Evolutionary conservation across 805 yeast genomes (phyloP), one percentile per base, ranked within the genome.

Genomic region (Sugiyamaella marilandica): DNA sequence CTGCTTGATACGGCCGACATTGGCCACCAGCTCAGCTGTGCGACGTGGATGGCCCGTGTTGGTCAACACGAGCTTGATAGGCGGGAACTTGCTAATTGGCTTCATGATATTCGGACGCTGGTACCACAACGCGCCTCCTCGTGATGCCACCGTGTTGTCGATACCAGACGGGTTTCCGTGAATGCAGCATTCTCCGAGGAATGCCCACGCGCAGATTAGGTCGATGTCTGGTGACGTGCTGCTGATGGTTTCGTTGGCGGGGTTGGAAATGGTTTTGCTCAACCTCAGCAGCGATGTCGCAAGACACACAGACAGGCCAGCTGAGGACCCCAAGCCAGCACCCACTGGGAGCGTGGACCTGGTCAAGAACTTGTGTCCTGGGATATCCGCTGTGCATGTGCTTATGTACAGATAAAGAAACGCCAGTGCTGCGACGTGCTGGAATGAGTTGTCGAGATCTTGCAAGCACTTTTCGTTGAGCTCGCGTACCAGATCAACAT

Each of bases 81-180:
- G 77, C 0, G 97, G 96, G 66, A 89, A 82, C 54, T 80, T 78
- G 54, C 84, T 75, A 79, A 87, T 82, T 16, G 83, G 76, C 9
- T 84, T 80, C 56, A 89, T 71, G n/a, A 78, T 78, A 49, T 49
- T 44, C 10, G 50, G 76, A 62, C 95, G 79, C 70, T 86, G 92
- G 70, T 83, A 92, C 81, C 84, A 75, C 0, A 94, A 96, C 0
- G 98, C 98, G 45, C 97, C 97, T 19, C 99, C 99, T 60, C 83
- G 84, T 0, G 97, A 86, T 1, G 98, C 95, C 47, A 92, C 97
- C 0, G 97, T 90, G 65, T 94, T 94, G 67, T 94, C 99, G 50
- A 94, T 89, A 10, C 99, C 99, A 16, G 95, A 84, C 8, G 99
- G 99, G 61, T 87, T 90, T 1, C 98, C 98, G 65, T 92, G 98